Base-by-base conservation (phyloP, 805 yeast genomes). In the Zygoascus flipseniorum region DNA sequence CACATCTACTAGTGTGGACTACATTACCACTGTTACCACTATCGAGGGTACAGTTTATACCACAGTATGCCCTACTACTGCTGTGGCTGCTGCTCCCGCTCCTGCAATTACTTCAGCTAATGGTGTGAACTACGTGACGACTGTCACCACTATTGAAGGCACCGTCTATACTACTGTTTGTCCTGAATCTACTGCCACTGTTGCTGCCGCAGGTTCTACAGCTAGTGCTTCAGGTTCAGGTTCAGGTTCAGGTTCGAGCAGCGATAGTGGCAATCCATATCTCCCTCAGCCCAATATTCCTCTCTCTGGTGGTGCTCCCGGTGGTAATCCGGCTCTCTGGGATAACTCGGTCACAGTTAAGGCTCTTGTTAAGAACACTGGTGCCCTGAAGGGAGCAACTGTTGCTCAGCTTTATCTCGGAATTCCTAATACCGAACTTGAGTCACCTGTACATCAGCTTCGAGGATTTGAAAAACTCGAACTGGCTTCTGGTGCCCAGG, bases 301-400 rank as follows among this genome's bases (percentile, higher is more conserved):
- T 14, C 55, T 54, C 10, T 68, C 67, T 14, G 61, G 58, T 32
- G 85, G 85, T 19, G 61, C 54, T n/a, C 52, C 59, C 19, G 85
- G 84, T 0, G 85, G 86, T 1, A 79, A 80, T 62, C 81, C 80
- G 5, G 82, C 78, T 0, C 69, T 81, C 41, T 81, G 83, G 83
- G 79, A 79, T 45, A 68, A 68, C 1, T 65, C 77, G 47, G 77
- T 77, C 58, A 64, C 71, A 48, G 78, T 78, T 2, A 65, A 67
- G 35, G 81, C 75, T 1, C 65, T 61, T 19, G 72, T 80, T n/a
- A 67, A 70, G 44, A 80, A 80, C 57, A 72, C 69, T 23, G 85
- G 85, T 0, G 66, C 68, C 8, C 61, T 62, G 31, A 66, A 65
- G 16, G 83, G 83, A 1, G 74, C 74, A 4, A 74, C 70, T 56